phyloP scores from a whole-genome alignment of 2,329 filamentous ascomycete genomes.

The Knoxdaviesia capensis region DNA sequence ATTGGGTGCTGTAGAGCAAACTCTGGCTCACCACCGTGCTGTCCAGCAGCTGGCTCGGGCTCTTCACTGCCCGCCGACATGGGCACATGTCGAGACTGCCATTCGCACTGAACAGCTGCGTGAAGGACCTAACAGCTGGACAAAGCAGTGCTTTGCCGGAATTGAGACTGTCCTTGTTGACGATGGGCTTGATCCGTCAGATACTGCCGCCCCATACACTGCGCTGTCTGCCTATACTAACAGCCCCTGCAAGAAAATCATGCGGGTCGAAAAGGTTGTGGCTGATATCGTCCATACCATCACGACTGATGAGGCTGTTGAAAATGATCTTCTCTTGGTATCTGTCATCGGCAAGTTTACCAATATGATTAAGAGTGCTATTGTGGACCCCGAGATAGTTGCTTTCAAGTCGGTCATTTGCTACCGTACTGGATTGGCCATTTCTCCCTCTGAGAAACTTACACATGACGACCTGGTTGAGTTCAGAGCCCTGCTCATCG shows the following conservation, averaged over 20 bases:
- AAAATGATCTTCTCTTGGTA: slow-evolving; percentile 9
- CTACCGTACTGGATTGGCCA: slow-evolving; percentile 52
- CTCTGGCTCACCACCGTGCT: slow-evolving; percentile 50
- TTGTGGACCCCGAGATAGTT: slow-evolving; percentile 39
- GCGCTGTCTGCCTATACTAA: slow-evolving; percentile 48
- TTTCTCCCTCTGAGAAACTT: too few species aligned
- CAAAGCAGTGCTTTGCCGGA: slow-evolving; percentile 44
- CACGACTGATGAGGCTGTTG: too few species aligned
- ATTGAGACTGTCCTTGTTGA: slow-evolving; percentile 62
- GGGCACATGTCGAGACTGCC: slow-evolving; percentile 28
- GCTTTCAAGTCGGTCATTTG: slow-evolving; percentile 74
- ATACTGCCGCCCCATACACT: slow-evolving; percentile 34
- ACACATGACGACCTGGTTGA: not conserved
- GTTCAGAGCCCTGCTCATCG: not conserved
- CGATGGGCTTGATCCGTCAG: slow-evolving; percentile 42
- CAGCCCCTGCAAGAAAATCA: slow-evolving; percentile 48
- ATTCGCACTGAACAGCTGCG: slow-evolving; percentile 17
- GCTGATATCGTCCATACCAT: slow-evolving; percentile 28
- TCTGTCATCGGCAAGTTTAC: slow-evolving; percentile 17
- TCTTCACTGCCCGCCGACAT: slow-evolving; percentile 43
- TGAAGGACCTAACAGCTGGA: slow-evolving; percentile 31
- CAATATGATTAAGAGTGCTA: slow-evolving; percentile 28
- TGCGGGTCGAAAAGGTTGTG: slow-evolving; percentile 57
- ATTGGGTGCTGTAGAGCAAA: slow-evolving; percentile 36
- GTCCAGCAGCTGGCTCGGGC: slow-evolving; percentile 45